Percentiles rank a stretch among this genome's conserved stretches.
Evolutionary conservation across 345 rosid species (phyloP).

Genomic region (Pugionium dolabratum): DNA sequence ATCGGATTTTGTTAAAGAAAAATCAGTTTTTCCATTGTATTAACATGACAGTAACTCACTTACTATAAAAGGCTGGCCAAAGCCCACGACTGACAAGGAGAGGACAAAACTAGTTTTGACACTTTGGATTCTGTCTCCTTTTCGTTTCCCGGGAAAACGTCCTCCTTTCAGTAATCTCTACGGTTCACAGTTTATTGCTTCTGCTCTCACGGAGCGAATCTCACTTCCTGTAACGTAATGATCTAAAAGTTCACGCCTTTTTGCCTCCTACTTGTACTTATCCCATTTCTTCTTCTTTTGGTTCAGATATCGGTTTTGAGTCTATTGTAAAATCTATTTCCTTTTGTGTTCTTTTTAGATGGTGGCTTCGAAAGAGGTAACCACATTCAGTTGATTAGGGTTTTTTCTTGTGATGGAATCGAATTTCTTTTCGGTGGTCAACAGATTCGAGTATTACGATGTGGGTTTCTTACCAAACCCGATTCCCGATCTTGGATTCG

Average conservation of each 20-base stretch:
- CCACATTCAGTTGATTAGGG: too few species aligned
- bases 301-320: neutral
- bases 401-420: slow-evolving; percentile 40
- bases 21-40: too few species aligned
- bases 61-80: too few species aligned
- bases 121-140: too few species aligned
- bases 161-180: too few species aligned
- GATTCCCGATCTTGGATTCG: slow-evolving; percentile 33
- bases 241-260: slow-evolving; percentile 6
- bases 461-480: slow-evolving; percentile 31
- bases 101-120: too few species aligned
- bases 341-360: too few species aligned
- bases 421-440: slow-evolving; percentile 28
- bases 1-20: too few species aligned
- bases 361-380: neutral
- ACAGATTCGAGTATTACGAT: slow-evolving; percentile 41
- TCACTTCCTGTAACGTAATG: neutral
- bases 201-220: slow-evolving; percentile 1
- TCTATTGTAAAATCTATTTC: too few species aligned
- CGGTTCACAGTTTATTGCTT: slow-evolving; percentile 1
- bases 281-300: neutral
- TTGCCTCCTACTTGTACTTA: neutral
- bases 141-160: too few species aligned
- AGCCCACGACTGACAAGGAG: too few species aligned
- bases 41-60: too few species aligned